These are phyloP conservation scores for Leccinum subfulvum DNA, from an alignment of 1,284 basidiomycete species.

Conservation along the genomic window DNA sequence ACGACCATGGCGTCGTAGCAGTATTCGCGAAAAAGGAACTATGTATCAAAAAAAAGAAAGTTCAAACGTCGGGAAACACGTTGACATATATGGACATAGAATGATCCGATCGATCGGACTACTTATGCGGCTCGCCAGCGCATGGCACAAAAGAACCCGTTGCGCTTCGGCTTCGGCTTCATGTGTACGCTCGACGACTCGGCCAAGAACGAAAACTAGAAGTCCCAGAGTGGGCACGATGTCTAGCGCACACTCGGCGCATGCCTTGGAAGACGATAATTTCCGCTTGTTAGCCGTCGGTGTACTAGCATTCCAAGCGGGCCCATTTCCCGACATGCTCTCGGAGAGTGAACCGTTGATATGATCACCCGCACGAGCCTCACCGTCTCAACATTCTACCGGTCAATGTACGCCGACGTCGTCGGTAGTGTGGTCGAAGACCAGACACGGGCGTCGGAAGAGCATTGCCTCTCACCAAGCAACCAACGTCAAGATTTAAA, in stretches of 20 bases:
- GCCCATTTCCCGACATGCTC: not conserved
- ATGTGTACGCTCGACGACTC: not conserved
- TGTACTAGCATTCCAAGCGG: constrained; percentile 1
- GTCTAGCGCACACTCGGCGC: not conserved
- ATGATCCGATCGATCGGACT: not conserved
- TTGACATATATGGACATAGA: not conserved
- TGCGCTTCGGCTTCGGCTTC: constrained; percentile 1
- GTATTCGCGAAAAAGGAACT: not conserved
- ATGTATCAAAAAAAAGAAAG: not conserved
- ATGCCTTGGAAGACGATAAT: constrained; percentile 4
- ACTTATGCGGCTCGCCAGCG: not conserved
- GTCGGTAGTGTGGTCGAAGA: constrained; percentile 6
- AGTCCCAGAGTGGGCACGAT: not conserved
- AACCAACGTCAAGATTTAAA: not conserved
- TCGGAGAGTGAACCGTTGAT: not conserved
- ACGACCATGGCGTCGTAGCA: not conserved
- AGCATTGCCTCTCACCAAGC: not conserved
- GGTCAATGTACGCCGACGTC: not conserved
- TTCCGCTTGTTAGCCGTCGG: constrained; percentile 11
- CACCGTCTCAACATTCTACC: not conserved
- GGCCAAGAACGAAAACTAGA: not conserved
- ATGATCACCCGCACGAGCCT: constrained; percentile 14
- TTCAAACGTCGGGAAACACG: constrained; percentile 2
- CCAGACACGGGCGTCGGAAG: not conserved
- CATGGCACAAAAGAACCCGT: constrained; percentile 5